Evolutionary conservation across 208 protist species (phyloP).

Genomic region (Crithidia brevicula): DNA sequence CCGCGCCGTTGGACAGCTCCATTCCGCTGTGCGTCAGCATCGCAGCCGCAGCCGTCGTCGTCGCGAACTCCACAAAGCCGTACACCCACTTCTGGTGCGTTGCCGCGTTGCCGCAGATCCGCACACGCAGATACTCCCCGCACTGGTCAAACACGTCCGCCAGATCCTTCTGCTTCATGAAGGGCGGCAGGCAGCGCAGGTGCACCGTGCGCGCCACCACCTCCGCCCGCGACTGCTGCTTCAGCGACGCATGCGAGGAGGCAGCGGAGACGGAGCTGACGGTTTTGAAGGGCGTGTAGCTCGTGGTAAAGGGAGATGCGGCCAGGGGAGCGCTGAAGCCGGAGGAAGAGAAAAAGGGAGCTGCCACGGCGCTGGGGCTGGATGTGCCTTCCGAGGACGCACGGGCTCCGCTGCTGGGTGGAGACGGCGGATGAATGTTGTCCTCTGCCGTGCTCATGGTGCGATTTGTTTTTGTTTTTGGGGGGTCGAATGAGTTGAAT

Average conservation of each 20-base stretch:
- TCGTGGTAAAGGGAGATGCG: slow-evolving; percentile 3
- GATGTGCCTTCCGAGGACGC: background rate
- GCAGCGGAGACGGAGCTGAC: slow-evolving; percentile 2
- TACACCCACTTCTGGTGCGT: slow-evolving; percentile 66
- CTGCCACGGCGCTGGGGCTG: background rate
- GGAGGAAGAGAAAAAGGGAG: background rate
- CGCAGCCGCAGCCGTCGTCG: slow-evolving; percentile 26
- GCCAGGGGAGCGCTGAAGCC: background rate
- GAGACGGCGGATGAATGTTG: background rate
- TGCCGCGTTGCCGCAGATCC: slow-evolving; percentile 50
- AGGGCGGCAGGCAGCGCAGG: slow-evolving; percentile 55
- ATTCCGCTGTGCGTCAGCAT: slow-evolving; percentile 49
- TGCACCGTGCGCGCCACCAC: slow-evolving; percentile 58
- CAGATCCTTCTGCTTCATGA: slow-evolving; percentile 51
- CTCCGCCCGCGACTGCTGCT: slow-evolving; percentile 20
- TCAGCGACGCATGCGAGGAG: slow-evolving; percentile 14
- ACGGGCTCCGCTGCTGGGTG: background rate
- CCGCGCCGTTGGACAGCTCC: slow-evolving; percentile 50
- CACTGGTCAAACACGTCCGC: slow-evolving; percentile 49
- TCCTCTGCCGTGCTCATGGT: background rate
- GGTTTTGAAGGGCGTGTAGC: background rate
- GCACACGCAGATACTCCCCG: slow-evolving; percentile 47
- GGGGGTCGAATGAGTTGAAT: too few species aligned
- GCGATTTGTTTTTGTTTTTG: too few species aligned
- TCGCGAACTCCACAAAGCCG: slow-evolving; percentile 68